A percentile compares a stretch with the other conserved stretches of the same genome.
phyloP scores from a whole-genome alignment of 306 rosid genomes.

The Medicago ruthenica region DNA sequence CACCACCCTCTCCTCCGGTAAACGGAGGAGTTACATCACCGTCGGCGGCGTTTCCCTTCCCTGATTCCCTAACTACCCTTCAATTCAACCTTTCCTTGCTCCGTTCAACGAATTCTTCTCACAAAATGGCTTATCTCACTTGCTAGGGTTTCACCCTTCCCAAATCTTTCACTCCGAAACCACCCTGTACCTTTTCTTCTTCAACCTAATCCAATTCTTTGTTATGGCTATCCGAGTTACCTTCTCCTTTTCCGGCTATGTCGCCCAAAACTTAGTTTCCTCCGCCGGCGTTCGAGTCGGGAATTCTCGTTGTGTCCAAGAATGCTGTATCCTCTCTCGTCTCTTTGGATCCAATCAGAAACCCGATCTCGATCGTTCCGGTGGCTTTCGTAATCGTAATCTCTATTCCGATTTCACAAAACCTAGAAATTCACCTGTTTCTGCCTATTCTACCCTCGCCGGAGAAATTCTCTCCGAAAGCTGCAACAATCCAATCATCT shows the following conservation, averaged over 20 bases:
- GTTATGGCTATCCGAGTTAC: slow-evolving; percentile 86
- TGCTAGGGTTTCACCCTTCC: slow-evolving; percentile 53
- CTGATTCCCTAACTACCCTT: not conserved
- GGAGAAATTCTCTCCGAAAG: slow-evolving; percentile 64
- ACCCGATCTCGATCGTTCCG: slow-evolving; percentile 56
- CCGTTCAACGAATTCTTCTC: slow-evolving; percentile 42
- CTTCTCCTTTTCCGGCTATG: slow-evolving; percentile 74
- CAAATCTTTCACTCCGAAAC: slow-evolving; percentile 34
- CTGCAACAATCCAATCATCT: slow-evolving; percentile 60
- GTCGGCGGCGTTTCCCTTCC: slow-evolving; percentile 31
- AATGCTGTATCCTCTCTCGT: slow-evolving; percentile 71
- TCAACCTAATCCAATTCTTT: slow-evolving; percentile 40
- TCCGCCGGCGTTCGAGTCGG: slow-evolving; percentile 66
- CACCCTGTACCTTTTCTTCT: slow-evolving; percentile 57
- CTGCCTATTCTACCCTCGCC: slow-evolving; percentile 55
- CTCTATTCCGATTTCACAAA: slow-evolving; percentile 43
- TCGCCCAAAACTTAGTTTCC: slow-evolving; percentile 79
- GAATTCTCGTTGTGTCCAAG: slow-evolving; percentile 62
- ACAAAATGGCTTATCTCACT: slow-evolving; percentile 45
- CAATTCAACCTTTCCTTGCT: slow-evolving; percentile 49
- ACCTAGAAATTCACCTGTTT: slow-evolving; percentile 45
- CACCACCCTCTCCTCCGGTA: not conserved
- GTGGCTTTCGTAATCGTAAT: slow-evolving; percentile 52
- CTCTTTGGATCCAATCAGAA: slow-evolving; percentile 61
- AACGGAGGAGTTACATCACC: slow-evolving; percentile 7